A percentile compares a stretch with the other conserved stretches of the same genome.
These are phyloP conservation scores for Fusarium sp. DNA, from an alignment of 2,329 filamentous ascomycete species.

Conservation along the genomic window DNA sequence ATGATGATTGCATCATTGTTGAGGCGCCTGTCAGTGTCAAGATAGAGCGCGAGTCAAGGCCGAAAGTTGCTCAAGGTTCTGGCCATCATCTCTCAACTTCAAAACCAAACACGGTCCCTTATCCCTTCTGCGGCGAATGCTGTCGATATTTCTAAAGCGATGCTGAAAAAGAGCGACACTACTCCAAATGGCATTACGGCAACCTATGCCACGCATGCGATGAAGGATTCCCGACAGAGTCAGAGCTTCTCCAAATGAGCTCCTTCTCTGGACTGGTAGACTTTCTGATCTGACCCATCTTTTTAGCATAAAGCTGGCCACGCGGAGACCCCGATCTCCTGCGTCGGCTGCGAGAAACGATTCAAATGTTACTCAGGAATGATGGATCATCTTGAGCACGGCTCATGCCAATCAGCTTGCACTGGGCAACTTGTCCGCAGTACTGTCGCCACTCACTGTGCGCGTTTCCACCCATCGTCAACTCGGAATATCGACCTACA, in stretches of 20 bases:
- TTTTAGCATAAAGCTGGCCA: neutral
- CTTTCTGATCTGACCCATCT: accelerated
- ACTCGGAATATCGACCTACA: neutral
- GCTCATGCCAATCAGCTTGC: neutral
- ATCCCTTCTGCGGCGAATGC: neutral
- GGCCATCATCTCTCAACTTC: neutral
- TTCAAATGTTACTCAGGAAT: neutral
- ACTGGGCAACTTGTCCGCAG: neutral
- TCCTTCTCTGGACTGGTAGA: neutral
- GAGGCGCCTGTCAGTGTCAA: neutral
- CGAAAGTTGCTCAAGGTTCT: accelerated
- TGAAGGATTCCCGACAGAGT: neutral
- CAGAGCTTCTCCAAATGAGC: neutral
- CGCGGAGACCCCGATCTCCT: accelerated
- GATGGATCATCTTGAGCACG: neutral
- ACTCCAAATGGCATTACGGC: neutral
- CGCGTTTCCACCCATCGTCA: neutral
- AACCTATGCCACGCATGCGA: neutral
- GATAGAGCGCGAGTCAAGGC: neutral
- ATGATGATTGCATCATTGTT: accelerated
- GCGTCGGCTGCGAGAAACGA: neutral
- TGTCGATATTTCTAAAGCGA: neutral
- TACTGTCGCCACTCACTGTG: neutral
- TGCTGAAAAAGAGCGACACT: accelerated
- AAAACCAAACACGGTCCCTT: accelerated